Base-by-base conservation (phyloP, 805 yeast species). In the Metschnikowia rubicola region DNA sequence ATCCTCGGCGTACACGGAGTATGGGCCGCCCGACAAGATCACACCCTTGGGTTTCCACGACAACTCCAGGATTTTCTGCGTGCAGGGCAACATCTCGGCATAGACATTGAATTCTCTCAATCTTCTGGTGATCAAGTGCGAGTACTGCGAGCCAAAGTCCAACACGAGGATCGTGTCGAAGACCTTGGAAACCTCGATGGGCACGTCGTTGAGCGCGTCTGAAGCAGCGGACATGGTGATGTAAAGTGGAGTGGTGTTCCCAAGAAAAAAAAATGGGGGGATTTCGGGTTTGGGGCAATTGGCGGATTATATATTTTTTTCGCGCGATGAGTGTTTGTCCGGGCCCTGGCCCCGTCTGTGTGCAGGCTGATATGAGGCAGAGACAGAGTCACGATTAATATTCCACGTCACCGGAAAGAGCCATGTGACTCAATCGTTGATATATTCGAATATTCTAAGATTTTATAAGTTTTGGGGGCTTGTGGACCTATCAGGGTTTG, bases 31-130 rank as follows among this genome's bases (percentile, higher is more conserved):
- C 39, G 97, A 90, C 53, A 94, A 75, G 63, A 94, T 94, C 50
- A 94, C 84, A 74, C 99, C 99, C 68, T 84, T 88, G 58, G 99
- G 99, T 66, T 82, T 91, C 95, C 97, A 94, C 50, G 83, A 71
- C 60, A 94, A 79, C 58, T 92, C 97, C 46, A 85, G 67, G 65
- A 94, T 92, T 77, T 94, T 94, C 74, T 95, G 99, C 45, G 99
- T 94, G 74, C 99, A 94, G 58, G 99, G 99, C 55, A 94, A 80
- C 99, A 94, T 94, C 75, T 94, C 99, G 57, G 99, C 98, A 70
- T 94, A 94, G 57, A 94, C 92, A 69, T 94, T 90, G 78, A 91
- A 88, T 71, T 94, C 99, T 79, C 99, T 88, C 60, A 94, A 80
- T 74, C 99, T 88, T 74, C 99, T 86, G 52, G 97, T 91, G 68